phyloP scores from a whole-genome alignment of 768 basidiomycete species.

The Leccinum broughii region DNA sequence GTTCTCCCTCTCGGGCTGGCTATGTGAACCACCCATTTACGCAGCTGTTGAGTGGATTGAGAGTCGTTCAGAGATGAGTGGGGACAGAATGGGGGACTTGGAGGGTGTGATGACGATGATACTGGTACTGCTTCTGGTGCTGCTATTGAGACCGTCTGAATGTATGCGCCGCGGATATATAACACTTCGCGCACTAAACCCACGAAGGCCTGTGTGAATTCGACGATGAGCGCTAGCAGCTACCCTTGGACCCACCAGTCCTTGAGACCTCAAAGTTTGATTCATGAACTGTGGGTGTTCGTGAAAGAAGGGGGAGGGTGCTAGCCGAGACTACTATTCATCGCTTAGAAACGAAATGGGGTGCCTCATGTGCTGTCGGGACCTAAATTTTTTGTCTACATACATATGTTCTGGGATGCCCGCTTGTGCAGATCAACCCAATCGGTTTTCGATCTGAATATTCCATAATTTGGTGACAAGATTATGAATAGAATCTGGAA shows the following conservation, averaged over 20 bases:
- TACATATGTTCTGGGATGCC: not conserved
- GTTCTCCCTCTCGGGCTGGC: not conserved
- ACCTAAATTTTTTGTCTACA: not conserved
- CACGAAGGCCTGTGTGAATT: not conserved
- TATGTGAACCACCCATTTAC: conserved; percentile 14
- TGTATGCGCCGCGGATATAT: not conserved
- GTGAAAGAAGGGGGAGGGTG: not conserved
- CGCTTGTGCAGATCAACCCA: not conserved
- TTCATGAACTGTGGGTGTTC: not conserved
- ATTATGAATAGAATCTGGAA: not conserved
- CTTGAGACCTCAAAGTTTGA: not conserved
- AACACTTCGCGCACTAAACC: not conserved
- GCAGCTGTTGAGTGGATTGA: not conserved
- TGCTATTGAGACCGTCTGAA: not conserved
- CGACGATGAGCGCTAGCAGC: not conserved
- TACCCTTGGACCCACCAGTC: conserved; percentile 7
- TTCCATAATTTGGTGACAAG: not conserved
- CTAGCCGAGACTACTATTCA: not conserved
- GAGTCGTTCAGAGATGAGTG: not conserved
- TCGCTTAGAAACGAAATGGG: not conserved
- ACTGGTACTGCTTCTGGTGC: not conserved
- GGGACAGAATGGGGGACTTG: not conserved
- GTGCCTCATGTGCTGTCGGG: not conserved
- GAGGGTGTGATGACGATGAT: not conserved
- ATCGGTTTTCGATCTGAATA: not conserved